phyloP scores from a whole-genome alignment of 2,329 filamentous ascomycete species.

The Colletotrichum sublineola region DNA sequence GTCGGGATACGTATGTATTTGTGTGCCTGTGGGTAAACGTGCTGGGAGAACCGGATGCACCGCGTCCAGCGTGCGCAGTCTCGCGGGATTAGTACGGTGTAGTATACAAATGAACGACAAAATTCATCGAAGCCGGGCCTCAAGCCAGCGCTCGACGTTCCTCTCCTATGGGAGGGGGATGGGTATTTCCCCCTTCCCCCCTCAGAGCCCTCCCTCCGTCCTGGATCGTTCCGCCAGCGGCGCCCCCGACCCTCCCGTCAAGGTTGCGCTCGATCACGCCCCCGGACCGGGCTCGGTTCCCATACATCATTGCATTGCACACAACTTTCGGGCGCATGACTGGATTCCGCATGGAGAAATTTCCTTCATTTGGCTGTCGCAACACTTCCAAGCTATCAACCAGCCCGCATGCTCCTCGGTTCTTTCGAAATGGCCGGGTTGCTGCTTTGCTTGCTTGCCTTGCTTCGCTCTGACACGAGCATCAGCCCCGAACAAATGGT shows the following conservation, averaged over 20 bases:
- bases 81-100: conserved; percentile 39
- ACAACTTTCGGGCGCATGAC: conserved; percentile 14
- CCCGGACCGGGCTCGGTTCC: conserved; percentile 6
- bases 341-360: conserved; percentile 25
- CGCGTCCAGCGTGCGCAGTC: conserved; percentile 34
- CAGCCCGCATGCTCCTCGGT: conserved; percentile 3
- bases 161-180: neutral
- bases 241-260: neutral
- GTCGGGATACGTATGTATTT: neutral
- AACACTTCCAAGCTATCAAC: conserved; percentile 7
- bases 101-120: conserved; percentile 20
- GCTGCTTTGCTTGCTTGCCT: conserved; percentile 19
- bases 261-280: neutral
- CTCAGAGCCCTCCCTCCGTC: neutral
- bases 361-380: conserved; percentile 32
- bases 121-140: conserved; percentile 27
- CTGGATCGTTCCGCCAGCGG: neutral
- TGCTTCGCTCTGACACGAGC: neutral
- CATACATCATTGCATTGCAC: conserved; percentile 14
- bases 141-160: conserved; percentile 19
- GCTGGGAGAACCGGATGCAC: conserved; percentile 36
- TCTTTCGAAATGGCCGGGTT: conserved; percentile 12
- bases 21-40: neutral
- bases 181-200: neutral
- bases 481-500: conserved; percentile 27